Conservation (phyloP, 2,329 filamentous ascomycete species). For the Paecilomyces dactylethromorphus region DNA sequence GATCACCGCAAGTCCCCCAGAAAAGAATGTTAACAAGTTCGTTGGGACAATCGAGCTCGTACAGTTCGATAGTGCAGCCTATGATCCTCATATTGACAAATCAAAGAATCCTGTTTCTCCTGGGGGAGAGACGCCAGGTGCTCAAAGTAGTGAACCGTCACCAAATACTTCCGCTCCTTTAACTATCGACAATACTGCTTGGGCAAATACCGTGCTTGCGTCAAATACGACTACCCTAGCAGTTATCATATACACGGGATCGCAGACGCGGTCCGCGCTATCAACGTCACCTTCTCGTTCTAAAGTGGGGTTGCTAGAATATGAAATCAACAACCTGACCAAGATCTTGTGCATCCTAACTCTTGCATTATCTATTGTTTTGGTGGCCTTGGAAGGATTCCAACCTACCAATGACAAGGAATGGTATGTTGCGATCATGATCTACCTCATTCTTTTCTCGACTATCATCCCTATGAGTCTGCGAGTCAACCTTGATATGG, state of each 20-base stretch:
- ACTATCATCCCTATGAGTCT: conserved; percentile 97
- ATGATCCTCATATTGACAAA: conserved; percentile 39
- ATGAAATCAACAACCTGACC: conserved; percentile 93
- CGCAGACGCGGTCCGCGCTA: conserved; percentile 86
- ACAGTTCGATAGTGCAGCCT: conserved; percentile 44
- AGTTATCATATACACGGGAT: conserved; percentile 88
- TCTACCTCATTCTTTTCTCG: conserved; percentile 97
- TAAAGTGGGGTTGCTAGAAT: conserved; percentile 87
- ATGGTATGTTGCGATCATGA: conserved; percentile 97
- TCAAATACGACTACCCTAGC: conserved; percentile 85
- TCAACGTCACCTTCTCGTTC: conserved; percentile 88
- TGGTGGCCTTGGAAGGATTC: conserved; percentile 84
- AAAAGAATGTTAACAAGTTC: conserved; percentile 92
- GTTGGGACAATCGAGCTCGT: conserved; percentile 77
- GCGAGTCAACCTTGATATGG: conserved; percentile 93
- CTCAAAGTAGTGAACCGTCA: conserved; percentile 12
- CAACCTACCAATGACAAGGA: conserved; percentile 44
- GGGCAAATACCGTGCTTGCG: conserved; percentile 95
- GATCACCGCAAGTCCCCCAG: conserved; percentile 81
- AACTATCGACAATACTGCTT: conserved; percentile 94
- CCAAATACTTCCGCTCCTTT: conserved; percentile 60
- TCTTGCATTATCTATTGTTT: conserved; percentile 72
- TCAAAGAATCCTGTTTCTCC: conserved; percentile 11
- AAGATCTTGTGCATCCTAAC: conserved; percentile 93
- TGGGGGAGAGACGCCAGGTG: conserved; percentile 1